Evolutionary conservation across 2,329 filamentous ascomycete species (phyloP).

Genomic region (Alternaria infectoria): DNA sequence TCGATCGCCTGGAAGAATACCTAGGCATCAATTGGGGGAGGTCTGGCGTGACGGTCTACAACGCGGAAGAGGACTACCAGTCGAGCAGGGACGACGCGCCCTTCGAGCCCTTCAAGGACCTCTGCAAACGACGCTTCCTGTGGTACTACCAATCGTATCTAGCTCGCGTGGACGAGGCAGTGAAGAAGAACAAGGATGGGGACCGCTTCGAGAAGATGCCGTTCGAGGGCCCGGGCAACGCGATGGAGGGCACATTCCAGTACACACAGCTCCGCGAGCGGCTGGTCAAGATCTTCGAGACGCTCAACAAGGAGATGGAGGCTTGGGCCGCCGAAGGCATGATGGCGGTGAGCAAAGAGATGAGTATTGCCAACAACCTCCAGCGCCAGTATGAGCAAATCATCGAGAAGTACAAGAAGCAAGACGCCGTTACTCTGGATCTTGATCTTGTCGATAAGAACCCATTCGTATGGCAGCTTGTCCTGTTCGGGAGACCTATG

Average conservation of each 20-base stretch:
- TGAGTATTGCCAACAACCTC: constrained; percentile 79
- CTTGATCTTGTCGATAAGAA: constrained; percentile 79
- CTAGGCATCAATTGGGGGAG: constrained; percentile 64
- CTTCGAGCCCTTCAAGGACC: constrained; percentile 87
- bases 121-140: constrained; percentile 88
- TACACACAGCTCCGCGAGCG: constrained; percentile 76
- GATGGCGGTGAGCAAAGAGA: constrained; percentile 67
- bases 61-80: constrained; percentile 58
- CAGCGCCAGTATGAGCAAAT: constrained; percentile 86
- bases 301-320: constrained; percentile 73
- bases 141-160: constrained; percentile 96
- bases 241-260: constrained; percentile 86
- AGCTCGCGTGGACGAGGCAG: constrained; percentile 69
- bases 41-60: constrained; percentile 52
- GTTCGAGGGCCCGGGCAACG: constrained; percentile 79
- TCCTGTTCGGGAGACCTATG: constrained; percentile 90
- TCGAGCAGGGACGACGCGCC: constrained; percentile 59
- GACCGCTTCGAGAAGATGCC: constrained; percentile 79
- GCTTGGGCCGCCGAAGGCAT: constrained; percentile 75
- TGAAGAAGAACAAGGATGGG: constrained; percentile 66
- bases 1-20: constrained; percentile 82
- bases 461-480: constrained; percentile 87
- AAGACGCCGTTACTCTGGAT: constrained; percentile 73
- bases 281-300: constrained; percentile 70
- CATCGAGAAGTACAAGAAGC: constrained; percentile 73